These are phyloP conservation scores for Microbotryum lychnidis-dioicae DNA, from an alignment of 1,284 basidiomycete species.

Conservation along the genomic window DNA sequence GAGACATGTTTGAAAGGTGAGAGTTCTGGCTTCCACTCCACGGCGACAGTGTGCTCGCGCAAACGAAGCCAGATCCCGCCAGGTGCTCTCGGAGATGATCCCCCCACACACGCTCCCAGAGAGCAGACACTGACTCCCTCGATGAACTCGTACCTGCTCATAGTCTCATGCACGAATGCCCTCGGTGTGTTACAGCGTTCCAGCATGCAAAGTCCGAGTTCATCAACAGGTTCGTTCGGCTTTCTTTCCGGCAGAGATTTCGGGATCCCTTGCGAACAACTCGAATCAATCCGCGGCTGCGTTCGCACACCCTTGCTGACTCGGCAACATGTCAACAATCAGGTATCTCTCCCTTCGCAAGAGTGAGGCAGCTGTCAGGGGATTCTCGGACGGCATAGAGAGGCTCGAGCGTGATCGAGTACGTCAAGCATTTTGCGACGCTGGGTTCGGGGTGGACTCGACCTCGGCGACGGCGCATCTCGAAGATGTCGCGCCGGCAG, in stretches of 20 bases:
- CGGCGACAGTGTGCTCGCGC: not conserved
- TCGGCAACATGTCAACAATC: not conserved
- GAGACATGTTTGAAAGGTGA: constrained; percentile 22
- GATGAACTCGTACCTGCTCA: not conserved
- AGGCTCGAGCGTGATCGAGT: constrained; percentile 11
- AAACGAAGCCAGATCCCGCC: not conserved
- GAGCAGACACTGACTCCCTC: not conserved
- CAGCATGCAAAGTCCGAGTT: constrained; percentile 23
- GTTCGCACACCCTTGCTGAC: not conserved
- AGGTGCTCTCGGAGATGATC: too few species aligned
- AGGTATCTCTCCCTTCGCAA: constrained; percentile 22
- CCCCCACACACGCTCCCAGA: not conserved
- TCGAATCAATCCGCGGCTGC: not conserved
- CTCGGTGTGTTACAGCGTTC: constrained; percentile 16
- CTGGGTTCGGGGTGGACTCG: constrained; percentile 16
- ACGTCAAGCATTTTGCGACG: constrained; percentile 1
- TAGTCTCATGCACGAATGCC: constrained; percentile 17
- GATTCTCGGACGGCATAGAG: constrained; percentile 20
- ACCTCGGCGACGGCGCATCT: constrained; percentile 3
- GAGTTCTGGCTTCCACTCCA: not conserved
- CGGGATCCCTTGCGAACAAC: not conserved
- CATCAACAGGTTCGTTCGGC: constrained; percentile 11
- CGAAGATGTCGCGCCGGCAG: not conserved
- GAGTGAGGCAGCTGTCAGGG: constrained; percentile 16
- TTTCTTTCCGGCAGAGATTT: not conserved